Evolutionary conservation across 257 asterid species (phyloP).

Genomic region (Handroanthus guayacan): DNA sequence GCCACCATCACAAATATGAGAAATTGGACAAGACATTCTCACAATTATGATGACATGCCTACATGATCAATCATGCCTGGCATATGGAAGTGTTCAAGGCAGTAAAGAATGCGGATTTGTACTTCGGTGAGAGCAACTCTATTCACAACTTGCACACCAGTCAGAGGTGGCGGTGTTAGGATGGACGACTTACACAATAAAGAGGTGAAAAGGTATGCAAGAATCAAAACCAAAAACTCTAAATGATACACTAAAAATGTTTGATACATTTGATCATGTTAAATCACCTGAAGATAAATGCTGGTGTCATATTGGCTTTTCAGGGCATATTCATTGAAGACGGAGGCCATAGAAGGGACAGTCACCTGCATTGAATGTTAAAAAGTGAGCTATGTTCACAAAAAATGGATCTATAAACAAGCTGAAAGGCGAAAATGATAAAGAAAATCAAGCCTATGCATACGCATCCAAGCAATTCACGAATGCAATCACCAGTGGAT

Average conservation of each 20-base stretch:
- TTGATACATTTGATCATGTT: not conserved
- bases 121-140: constrained; percentile 25
- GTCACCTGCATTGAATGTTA: constrained; percentile 69
- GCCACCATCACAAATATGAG: constrained; percentile 13
- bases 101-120: constrained; percentile 11
- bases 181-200: constrained; percentile 22
- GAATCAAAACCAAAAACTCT: constrained; percentile 8
- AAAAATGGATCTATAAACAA: constrained; percentile 15
- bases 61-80: constrained; percentile 12
- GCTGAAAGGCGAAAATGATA: not conserved
- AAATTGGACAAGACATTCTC: constrained; percentile 15
- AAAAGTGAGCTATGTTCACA: constrained; percentile 32
- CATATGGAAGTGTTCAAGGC: constrained; percentile 26
- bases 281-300: constrained; percentile 93
- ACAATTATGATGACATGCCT: constrained; percentile 22
- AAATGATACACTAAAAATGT: constrained; percentile 23
- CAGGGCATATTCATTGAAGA: constrained; percentile 94
- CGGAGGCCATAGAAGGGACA: constrained; percentile 98
- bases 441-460: constrained; percentile 24
- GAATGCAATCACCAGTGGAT: constrained; percentile 30
- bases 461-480: constrained; percentile 21
- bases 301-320: constrained; percentile 98
- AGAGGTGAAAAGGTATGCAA: constrained; percentile 20
- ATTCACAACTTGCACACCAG: constrained; percentile 6
- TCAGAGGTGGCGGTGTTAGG: constrained; percentile 2